A percentile compares a stretch with the other conserved stretches of the same genome.
Evolutionary conservation across 2,329 filamentous ascomycete genomes (phyloP).

Genomic region (Pseudocercospora eumusae): DNA sequence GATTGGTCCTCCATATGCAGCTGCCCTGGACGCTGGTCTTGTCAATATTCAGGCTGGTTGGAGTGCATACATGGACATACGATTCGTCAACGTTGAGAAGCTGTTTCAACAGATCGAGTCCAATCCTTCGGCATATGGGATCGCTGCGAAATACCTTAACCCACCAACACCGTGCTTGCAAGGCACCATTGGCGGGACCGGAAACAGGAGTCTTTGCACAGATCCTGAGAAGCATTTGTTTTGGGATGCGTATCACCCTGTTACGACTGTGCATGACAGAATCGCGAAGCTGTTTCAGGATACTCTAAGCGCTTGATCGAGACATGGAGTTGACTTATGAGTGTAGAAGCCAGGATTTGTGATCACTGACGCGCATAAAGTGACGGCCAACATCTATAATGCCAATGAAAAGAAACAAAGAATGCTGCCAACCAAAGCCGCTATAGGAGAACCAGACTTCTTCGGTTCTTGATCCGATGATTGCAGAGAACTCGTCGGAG

Average conservation of each 20-base stretch:
- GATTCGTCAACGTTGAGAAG: slow-evolving; percentile 5
- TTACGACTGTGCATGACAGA: slow-evolving; percentile 10
- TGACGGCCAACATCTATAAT: too few species aligned
- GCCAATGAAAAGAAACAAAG: too few species aligned
- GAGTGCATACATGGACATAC: slow-evolving; percentile 10
- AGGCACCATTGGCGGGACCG: not conserved
- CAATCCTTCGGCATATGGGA: slow-evolving; percentile 5
- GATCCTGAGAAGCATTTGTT: slow-evolving; percentile 16
- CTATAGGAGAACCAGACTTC: too few species aligned
- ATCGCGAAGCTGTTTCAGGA: slow-evolving; percentile 13
- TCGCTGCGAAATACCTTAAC: slow-evolving; percentile 11
- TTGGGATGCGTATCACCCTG: slow-evolving; percentile 17
- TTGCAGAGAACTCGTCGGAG: too few species aligned
- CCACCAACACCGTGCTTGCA: slow-evolving; percentile 11
- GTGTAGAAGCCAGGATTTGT: too few species aligned
- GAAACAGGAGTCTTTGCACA: not conserved
- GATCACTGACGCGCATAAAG: too few species aligned
- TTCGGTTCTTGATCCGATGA: too few species aligned
- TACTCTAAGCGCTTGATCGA: not conserved
- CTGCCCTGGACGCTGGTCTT: not conserved
- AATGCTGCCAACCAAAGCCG: too few species aligned
- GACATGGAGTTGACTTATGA: too few species aligned
- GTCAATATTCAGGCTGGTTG: slow-evolving; percentile 2
- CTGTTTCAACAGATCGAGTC: slow-evolving; percentile 2
- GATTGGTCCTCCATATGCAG: not conserved